Percentiles rank a stretch among this genome's conserved stretches.
Conservation (phyloP, 2,329 filamentous ascomycete genomes). For the Stagonosporopsis rhizophila region DNA sequence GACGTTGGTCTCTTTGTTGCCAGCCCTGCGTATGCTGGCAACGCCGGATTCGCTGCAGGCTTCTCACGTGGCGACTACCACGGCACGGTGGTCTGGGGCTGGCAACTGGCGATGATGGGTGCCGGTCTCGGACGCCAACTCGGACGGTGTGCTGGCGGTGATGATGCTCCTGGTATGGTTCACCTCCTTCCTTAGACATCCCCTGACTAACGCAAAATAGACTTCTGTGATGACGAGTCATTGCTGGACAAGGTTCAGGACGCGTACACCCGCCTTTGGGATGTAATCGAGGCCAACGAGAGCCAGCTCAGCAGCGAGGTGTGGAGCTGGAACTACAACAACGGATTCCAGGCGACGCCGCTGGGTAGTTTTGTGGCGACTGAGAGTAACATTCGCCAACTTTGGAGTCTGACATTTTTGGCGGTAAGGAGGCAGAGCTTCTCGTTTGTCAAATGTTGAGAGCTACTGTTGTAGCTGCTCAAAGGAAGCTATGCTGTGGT, state of each 20-base stretch:
- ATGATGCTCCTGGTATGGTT: background rate
- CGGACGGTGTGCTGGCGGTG: constrained; percentile 54
- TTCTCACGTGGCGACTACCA: constrained; percentile 68
- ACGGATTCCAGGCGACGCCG: constrained; percentile 59
- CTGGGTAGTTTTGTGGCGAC: constrained; percentile 59
- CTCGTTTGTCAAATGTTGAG: background rate
- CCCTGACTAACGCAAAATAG: constrained; percentile 33
- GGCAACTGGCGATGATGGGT: constrained; percentile 71
- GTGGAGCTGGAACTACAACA: constrained; percentile 67
- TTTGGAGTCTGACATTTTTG: constrained; percentile 67
- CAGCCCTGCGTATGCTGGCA: constrained; percentile 65
- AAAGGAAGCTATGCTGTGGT: too few relatives aligned
- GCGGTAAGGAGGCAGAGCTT: constrained; percentile 56
- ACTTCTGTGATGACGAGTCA: constrained; percentile 58
- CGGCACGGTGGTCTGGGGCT: constrained; percentile 70
- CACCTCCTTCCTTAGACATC: background rate
- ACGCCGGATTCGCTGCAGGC: constrained; percentile 53
- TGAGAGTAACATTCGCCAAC: constrained; percentile 63
- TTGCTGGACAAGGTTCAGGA: constrained; percentile 55
- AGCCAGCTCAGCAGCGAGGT: constrained; percentile 63
- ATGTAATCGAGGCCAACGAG: constrained; percentile 64
- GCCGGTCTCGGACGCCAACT: constrained; percentile 66
- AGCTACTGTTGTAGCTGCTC: too few relatives aligned
- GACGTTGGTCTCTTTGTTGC: constrained; percentile 65
- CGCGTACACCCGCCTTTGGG: constrained; percentile 68